Evolutionary conservation across 306 rosid species (phyloP).

Genomic region (Trifolium fragiferum): DNA sequence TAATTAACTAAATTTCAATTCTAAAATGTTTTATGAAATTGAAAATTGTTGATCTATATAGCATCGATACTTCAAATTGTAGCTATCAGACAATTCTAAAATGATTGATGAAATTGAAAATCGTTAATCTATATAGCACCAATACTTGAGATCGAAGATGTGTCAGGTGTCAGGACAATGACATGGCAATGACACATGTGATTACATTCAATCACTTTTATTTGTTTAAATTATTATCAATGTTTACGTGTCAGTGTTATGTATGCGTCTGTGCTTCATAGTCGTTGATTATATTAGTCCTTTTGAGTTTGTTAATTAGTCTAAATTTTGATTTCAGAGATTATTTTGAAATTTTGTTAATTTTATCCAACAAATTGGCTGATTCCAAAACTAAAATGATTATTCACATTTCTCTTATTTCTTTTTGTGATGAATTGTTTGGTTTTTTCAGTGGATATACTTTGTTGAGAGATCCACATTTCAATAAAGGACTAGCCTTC

Average conservation of each 20-base stretch:
- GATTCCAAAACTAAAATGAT: neutral
- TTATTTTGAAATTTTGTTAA: neutral
- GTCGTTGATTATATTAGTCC: neutral
- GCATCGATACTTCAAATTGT: too few relatives aligned
- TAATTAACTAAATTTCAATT: too few relatives aligned
- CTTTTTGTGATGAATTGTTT: constrained; percentile 12
- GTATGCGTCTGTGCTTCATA: neutral
- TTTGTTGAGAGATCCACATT: constrained; percentile 89
- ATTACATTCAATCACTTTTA: neutral
- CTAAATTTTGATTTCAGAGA: neutral
- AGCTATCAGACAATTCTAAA: too few relatives aligned
- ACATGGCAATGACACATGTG: neutral
- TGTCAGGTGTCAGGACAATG: too few relatives aligned
- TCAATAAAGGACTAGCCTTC: constrained; percentile 93
- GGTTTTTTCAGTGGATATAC: constrained; percentile 68
- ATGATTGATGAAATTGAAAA: too few relatives aligned
- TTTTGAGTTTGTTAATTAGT: neutral
- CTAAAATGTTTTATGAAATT: too few relatives aligned
- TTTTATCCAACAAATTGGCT: neutral
- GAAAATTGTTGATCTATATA: too few relatives aligned
- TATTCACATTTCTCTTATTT: neutral
- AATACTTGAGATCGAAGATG: too few relatives aligned
- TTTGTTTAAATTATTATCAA: neutral
- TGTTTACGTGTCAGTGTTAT: neutral
- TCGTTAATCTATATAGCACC: too few relatives aligned